Evolutionary conservation across 83 land plant genomes (phyloP).

Genomic region (Picea engelmannii): DNA sequence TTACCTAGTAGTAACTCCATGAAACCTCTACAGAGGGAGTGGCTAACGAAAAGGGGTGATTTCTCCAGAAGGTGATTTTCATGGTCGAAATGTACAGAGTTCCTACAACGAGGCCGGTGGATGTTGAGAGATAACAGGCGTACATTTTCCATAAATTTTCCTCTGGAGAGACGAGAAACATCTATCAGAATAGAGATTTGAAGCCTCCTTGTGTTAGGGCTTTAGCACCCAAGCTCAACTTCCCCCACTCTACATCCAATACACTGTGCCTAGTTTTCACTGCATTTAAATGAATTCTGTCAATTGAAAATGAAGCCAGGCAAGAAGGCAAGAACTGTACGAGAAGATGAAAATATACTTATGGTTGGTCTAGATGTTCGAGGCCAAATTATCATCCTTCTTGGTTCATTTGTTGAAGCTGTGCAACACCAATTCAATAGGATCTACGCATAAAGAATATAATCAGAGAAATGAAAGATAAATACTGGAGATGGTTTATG

Average conservation of each 20-base stretch:
- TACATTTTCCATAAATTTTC: slow-evolving; percentile 45
- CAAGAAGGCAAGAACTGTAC: neutral
- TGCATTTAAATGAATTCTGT: slow-evolving; percentile 25
- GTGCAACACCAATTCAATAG: slow-evolving; percentile 44
- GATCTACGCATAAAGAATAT: slow-evolving; percentile 20
- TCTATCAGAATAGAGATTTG: slow-evolving; percentile 64
- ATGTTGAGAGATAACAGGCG: too few species aligned
- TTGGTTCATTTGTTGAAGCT: slow-evolving; percentile 50
- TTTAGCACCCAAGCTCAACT: slow-evolving; percentile 68
- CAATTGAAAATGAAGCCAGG: neutral
- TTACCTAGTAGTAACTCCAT: too few species aligned
- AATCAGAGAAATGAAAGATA: neutral
- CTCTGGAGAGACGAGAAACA: slow-evolving; percentile 38
- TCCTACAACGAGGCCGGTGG: too few species aligned
- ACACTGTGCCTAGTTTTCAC: slow-evolving; percentile 73
- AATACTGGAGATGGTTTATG: neutral
- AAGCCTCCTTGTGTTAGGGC: slow-evolving; percentile 69
- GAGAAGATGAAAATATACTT: neutral
- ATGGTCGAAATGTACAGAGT: too few species aligned
- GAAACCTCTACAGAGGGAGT: too few species aligned
- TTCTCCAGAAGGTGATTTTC: too few species aligned
- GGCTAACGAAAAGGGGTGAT: too few species aligned
- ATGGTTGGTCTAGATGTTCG: slow-evolving; percentile 29
- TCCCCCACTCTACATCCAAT: slow-evolving; percentile 78
- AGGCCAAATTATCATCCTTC: slow-evolving; percentile 43